Base-by-base conservation (phyloP, 371 early-diverging fungal genomes). In the Apophysomyces sp. region DNA sequence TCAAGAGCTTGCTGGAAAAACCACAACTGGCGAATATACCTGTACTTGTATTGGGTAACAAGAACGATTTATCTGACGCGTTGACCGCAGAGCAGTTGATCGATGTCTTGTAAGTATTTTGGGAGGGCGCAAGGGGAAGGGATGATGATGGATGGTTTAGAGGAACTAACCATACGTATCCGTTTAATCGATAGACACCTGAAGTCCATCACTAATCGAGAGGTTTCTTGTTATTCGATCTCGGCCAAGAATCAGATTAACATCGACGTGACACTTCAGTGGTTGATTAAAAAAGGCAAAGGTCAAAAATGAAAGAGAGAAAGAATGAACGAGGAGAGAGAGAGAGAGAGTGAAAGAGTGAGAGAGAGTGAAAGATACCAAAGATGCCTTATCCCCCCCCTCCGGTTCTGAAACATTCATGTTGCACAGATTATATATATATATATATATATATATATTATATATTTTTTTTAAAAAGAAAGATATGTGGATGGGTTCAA, bases 141-240 rank as follows among this genome's bases (percentile, higher is more conserved):
- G 49, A 51, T 24, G 37, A 32, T n/a, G n/a, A n/a, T n/a, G n/a
- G n/a, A n/a, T n/a, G n/a, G n/a, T n/a, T n/a, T n/a, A n/a, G n/a
- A n/a, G n/a, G n/a, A n/a, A n/a, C n/a, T n/a, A n/a, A n/a, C n/a
- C n/a, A n/a, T n/a, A n/a, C n/a, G n/a, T n/a, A n/a, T n/a, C n/a
- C n/a, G n/a, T n/a, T 52, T 49, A 26, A 29, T 40, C 40, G 1
- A 29, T 75, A 92, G 93, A 73, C 87, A 92, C 55, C 78, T 98
- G 66, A 90, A 93, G 74, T 81, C 88, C n/a, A 95, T 98, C 68
- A 86, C 91, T 31, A 93, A 93, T 68, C 88, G 99, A 32, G 98
- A 99, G 77, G 94, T 99, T 53, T 90, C 96, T 18, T 99, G 99
- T 77, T 99, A 99, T 80, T 98, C 99, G 18, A 95, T 99, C 58